These are phyloP conservation scores for Zygosaccharomyces pseudobailii DNA, from an alignment of 1,139 yeast genomes.

Conservation along the genomic window DNA sequence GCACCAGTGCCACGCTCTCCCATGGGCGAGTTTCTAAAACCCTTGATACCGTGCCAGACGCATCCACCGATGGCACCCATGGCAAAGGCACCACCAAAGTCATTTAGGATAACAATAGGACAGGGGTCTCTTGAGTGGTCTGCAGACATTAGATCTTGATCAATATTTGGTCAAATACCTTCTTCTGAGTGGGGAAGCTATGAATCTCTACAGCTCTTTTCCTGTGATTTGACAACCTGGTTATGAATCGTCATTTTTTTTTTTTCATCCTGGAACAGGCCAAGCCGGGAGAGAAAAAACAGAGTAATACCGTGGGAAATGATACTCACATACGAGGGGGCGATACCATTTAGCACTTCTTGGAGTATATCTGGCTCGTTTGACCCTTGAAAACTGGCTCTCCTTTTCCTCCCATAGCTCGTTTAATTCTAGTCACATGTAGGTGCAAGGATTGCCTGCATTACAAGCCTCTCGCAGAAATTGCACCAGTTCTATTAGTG, in stretches of 20 bases:
- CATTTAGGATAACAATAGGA: constrained; percentile 91
- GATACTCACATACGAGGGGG: no score
- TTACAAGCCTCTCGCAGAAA: no score
- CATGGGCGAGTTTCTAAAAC: constrained; percentile 94
- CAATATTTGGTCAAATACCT: not conserved
- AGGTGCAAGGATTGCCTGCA: no score
- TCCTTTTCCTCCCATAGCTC: no score
- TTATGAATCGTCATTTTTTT: not conserved
- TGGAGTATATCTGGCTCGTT: no score
- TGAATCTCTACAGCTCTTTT: not conserved
- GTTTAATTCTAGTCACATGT: no score
- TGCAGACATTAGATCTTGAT: constrained; percentile 55
- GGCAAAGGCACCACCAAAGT: constrained; percentile 97
- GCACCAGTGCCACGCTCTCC: constrained; percentile 95
- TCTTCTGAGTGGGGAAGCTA: not conserved
- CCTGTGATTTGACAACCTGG: no score
- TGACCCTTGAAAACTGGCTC: no score
- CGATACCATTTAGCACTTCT: no score
- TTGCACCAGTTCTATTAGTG: no score
- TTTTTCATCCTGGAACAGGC: not conserved
- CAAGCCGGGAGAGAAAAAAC: no score
- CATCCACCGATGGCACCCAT: constrained; percentile 99
- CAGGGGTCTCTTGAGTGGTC: constrained; percentile 99
- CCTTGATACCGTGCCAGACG: constrained; percentile 98
- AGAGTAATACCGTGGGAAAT: no score